Evolutionary conservation across 2,329 filamentous ascomycete genomes (phyloP).

Genomic region (Beauveria bassiana): DNA sequence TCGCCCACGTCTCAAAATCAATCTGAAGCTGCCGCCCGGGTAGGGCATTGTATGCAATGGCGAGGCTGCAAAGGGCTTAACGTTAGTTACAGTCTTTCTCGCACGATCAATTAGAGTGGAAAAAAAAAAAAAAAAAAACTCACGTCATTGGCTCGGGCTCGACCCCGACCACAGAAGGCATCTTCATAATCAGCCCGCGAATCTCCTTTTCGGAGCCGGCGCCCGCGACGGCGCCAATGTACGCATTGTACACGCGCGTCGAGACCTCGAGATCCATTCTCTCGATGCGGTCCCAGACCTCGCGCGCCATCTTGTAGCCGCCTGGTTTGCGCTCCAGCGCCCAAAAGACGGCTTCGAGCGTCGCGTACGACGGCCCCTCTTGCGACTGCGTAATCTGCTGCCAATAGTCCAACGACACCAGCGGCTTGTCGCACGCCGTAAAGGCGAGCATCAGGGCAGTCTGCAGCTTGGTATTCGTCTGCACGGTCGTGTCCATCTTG

Average conservation of each 20-base stretch:
- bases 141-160: conserved; percentile 64
- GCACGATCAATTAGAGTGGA: not conserved
- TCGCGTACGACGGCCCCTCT: conserved; percentile 82
- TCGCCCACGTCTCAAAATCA: conserved; percentile 68
- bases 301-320: conserved; percentile 52
- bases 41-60: conserved; percentile 56
- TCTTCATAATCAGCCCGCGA: conserved; percentile 56
- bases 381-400: conserved; percentile 69
- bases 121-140: conserved; percentile 29
- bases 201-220: conserved; percentile 64
- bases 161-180: conserved; percentile 58
- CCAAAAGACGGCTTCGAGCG: conserved; percentile 72
- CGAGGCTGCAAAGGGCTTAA: not conserved
- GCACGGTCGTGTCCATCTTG: conserved; percentile 80
- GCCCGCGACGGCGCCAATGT: conserved; percentile 64
- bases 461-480: conserved; percentile 65
- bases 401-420: conserved; percentile 72
- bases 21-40: conserved; percentile 57
- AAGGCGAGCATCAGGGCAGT: conserved; percentile 88
- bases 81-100: not conserved
- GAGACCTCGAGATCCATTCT: conserved; percentile 74
- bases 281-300: conserved; percentile 64
- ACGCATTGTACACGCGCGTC: conserved; percentile 64
- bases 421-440: conserved; percentile 56
- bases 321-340: conserved; percentile 59